Evolutionary conservation across 352 stramenopile genomes (phyloP).

Genomic region (Phytophthora colocasiae): DNA sequence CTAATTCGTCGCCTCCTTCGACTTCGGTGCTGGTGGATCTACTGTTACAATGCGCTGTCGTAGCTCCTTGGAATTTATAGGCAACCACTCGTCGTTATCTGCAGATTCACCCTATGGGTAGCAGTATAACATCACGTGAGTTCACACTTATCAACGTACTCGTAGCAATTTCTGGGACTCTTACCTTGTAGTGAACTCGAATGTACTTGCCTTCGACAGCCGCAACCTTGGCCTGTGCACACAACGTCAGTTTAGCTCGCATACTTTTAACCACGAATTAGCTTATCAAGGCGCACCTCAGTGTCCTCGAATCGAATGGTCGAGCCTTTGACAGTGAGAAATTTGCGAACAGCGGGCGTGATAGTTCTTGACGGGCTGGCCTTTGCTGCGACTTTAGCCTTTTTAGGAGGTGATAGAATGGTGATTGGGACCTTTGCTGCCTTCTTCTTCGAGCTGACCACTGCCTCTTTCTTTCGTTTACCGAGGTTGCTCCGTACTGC

Average conservation of each 20-base stretch:
- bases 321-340: slow-evolving; percentile 65
- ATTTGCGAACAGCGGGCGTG: slow-evolving; percentile 47
- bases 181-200: slow-evolving; percentile 83
- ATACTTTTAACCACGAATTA: slow-evolving; percentile 1
- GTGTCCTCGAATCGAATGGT: slow-evolving; percentile 72
- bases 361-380: slow-evolving; percentile 3
- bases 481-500: slow-evolving; percentile 17
- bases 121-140: slow-evolving; percentile 1
- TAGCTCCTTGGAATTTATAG: slow-evolving; percentile 55
- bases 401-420: slow-evolving; percentile 31
- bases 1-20: slow-evolving; percentile 33
- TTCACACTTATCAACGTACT: background rate
- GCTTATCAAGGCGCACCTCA: slow-evolving; percentile 42
- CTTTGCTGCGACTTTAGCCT: slow-evolving; percentile 28
- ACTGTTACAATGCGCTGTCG: slow-evolving; percentile 53
- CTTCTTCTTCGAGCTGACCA: slow-evolving; percentile 23
- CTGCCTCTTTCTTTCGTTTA: slow-evolving; percentile 39
- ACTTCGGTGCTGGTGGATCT: slow-evolving; percentile 35
- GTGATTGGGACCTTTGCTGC: slow-evolving; percentile 21
- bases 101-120: slow-evolving; percentile 57
- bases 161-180: background rate
- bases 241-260: slow-evolving; percentile 10
- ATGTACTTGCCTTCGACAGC: slow-evolving; percentile 80
- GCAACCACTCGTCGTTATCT: slow-evolving; percentile 78
- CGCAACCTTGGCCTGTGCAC: slow-evolving; percentile 60